Evolutionary conservation across 169 alveolate genomes (phyloP).

Genomic region (Cryptosporidium xiaoi): DNA sequence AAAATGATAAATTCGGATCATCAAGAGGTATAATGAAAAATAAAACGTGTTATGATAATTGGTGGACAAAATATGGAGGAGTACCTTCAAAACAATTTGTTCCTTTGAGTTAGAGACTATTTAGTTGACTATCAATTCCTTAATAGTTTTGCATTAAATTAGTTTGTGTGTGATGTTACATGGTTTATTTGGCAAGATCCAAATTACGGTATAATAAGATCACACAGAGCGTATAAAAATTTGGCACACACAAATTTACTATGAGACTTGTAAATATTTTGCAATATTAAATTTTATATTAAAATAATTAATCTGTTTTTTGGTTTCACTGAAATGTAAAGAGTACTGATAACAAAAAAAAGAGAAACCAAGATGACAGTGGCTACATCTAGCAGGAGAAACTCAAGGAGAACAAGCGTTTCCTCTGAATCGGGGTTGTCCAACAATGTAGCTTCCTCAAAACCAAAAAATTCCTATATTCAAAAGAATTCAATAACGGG

Average conservation of each 20-base stretch:
- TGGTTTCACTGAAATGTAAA: neutral
- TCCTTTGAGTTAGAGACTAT: neutral
- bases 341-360: too few species aligned
- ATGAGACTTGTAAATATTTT: neutral
- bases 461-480: conserved; percentile 51
- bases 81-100: conserved; percentile 40
- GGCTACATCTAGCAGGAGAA: conserved; percentile 49
- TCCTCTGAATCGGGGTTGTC: conserved; percentile 39
- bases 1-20: conserved; percentile 24
- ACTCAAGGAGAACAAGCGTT: conserved; percentile 56
- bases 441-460: conserved; percentile 20
- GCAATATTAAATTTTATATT: neutral
- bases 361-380: conserved; percentile 10
- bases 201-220: conserved; percentile 29
- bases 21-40: conserved; percentile 17
- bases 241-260: conserved; percentile 50
- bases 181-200: too few species aligned
- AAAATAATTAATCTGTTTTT: neutral
- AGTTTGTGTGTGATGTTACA: neutral
- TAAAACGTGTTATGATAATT: conserved; percentile 22
- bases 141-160: neutral
- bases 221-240: conserved; percentile 55
- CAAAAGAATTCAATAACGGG: conserved; percentile 30
- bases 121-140: neutral
- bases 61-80: conserved; percentile 70